Percentiles rank a stretch among this genome's conserved stretches.
These are phyloP conservation scores for Debaryomycetaceae sp. DNA, from an alignment of 1,139 yeast species.

Conservation along the genomic window DNA sequence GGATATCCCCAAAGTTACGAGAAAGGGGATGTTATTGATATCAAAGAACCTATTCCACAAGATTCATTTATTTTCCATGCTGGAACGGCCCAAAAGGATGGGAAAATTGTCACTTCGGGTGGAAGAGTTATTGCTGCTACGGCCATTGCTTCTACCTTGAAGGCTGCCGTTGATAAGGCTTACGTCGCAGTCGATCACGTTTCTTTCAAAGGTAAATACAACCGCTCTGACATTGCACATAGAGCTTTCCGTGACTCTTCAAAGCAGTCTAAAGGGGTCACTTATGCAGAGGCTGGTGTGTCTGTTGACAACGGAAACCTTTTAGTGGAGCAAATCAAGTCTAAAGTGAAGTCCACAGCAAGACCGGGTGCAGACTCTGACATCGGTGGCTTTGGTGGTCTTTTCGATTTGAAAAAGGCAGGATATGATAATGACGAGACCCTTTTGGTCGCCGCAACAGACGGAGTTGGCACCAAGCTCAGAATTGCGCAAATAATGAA, in stretches of 20 bases:
- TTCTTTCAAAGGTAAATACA: constrained; percentile 69
- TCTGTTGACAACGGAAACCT: constrained; percentile 93
- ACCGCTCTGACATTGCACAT: constrained; percentile 92
- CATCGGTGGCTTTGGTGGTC: constrained; percentile 98
- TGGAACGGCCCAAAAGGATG: constrained; percentile 66
- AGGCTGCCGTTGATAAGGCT: constrained; percentile 80
- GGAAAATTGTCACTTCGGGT: constrained; percentile 77
- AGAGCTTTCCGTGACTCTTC: constrained; percentile 73
- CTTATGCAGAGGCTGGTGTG: constrained; percentile 94
- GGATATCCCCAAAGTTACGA: constrained; percentile 89
- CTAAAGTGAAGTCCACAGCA: constrained; percentile 88
- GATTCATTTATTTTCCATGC: constrained; percentile 88
- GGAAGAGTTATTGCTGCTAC: constrained; percentile 97
- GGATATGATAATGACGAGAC: constrained; percentile 79
- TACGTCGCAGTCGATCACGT: constrained; percentile 81
- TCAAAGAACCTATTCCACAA: constrained; percentile 45
- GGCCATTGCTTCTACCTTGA: constrained; percentile 72
- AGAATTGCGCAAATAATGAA: constrained; percentile 88
- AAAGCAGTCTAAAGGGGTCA: constrained; percentile 43
- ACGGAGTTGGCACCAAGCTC: constrained; percentile 98
- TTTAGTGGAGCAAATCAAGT: constrained; percentile 86
- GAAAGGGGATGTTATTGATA: constrained; percentile 81
- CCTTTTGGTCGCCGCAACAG: constrained; percentile 93
- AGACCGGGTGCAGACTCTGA: constrained; percentile 97
- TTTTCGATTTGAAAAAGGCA: constrained; percentile 84